phyloP scores from a whole-genome alignment of 441 rosid genomes.

The Brassica hybrid region DNA sequence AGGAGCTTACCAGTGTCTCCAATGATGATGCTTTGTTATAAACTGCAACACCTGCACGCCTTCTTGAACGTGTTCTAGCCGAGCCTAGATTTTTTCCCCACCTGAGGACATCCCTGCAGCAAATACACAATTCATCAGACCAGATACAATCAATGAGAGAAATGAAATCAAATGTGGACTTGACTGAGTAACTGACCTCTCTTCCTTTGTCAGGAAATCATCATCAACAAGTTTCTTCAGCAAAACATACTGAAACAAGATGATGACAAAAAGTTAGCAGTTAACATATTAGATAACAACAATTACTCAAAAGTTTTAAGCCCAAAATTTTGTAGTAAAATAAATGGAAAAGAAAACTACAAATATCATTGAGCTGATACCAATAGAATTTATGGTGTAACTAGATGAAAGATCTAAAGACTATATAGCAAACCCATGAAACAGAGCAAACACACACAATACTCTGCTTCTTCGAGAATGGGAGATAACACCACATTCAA shows the following conservation, averaged over 20 bases:
- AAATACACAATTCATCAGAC: slow-evolving; percentile 20
- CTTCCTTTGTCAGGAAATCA: slow-evolving; percentile 61
- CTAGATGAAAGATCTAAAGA: background rate
- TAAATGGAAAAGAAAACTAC: background rate
- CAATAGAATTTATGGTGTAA: background rate
- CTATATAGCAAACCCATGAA: background rate
- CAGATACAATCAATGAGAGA: background rate
- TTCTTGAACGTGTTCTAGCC: slow-evolving; percentile 69
- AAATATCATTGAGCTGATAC: background rate
- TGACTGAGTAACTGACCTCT: slow-evolving; percentile 56
- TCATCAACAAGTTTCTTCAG: slow-evolving; percentile 73
- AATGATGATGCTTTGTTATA: slow-evolving; percentile 93
- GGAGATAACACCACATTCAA: background rate
- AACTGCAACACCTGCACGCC: slow-evolving; percentile 77
- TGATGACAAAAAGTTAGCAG: slow-evolving; percentile 19
- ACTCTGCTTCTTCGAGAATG: background rate
- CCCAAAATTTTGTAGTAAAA: background rate
- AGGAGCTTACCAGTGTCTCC: slow-evolving; percentile 72
- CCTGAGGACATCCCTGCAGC: slow-evolving; percentile 66
- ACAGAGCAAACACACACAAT: slow-evolving; percentile 20
- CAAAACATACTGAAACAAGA: slow-evolving; percentile 66
- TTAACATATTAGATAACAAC: background rate
- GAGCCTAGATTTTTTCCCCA: slow-evolving; percentile 89
- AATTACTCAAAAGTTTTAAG: background rate
- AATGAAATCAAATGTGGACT: background rate